Evolutionary conservation across 2,329 filamentous ascomycete genomes (phyloP).

Genomic region (Exophiala phaeomuriformis): DNA sequence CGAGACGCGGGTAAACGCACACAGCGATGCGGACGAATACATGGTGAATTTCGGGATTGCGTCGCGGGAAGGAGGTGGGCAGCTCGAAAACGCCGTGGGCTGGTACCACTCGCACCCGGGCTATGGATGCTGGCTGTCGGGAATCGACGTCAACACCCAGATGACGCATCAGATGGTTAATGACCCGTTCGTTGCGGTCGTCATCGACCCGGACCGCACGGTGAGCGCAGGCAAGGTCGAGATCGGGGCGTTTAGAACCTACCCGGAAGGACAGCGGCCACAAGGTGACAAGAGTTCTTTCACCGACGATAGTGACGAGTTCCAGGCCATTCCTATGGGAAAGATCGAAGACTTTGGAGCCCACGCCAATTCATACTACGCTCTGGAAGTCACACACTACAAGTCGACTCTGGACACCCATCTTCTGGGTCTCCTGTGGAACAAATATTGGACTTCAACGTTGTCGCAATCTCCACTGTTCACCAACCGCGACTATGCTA

Average conservation of each 20-base stretch:
- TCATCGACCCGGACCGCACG: conserved; percentile 92
- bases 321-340: conserved; percentile 67
- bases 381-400: conserved; percentile 84
- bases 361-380: conserved; percentile 83
- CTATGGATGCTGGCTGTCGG: conserved; percentile 95
- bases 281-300: conserved; percentile 35
- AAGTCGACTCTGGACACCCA: conserved; percentile 86
- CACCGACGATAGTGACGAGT: conserved; percentile 38
- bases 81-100: conserved; percentile 85
- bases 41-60: conserved; percentile 77
- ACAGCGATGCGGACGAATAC: conserved; percentile 94
- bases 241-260: conserved; percentile 93
- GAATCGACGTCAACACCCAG: conserved; percentile 90
- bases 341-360: conserved; percentile 96
- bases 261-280: conserved; percentile 64
- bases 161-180: conserved; percentile 74
- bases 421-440: conserved; percentile 84
- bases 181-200: conserved; percentile 90
- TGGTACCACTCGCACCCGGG: conserved; percentile 99
- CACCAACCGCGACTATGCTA: conserved; percentile 86
- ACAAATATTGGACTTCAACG: conserved; percentile 98
- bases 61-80: conserved; percentile 61
- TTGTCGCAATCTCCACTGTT: conserved; percentile 84
- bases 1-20: conserved; percentile 95
- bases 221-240: conserved; percentile 93